Conservation (phyloP, 495 filamentous ascomycete genomes). For the Penicillium waksmanii region DNA sequence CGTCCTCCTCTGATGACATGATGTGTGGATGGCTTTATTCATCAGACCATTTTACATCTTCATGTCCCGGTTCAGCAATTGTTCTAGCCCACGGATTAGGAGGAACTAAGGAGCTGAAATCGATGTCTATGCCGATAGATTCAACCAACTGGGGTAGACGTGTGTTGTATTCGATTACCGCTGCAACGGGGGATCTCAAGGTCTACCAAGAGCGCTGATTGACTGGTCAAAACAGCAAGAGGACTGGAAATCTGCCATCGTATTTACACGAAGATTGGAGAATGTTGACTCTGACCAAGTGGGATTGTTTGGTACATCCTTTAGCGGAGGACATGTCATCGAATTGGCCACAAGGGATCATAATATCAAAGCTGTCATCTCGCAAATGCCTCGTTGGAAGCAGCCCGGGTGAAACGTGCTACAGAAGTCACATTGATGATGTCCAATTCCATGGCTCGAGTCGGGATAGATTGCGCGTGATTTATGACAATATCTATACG, state of each 20-base stretch:
- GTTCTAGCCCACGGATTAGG: slow-evolving; percentile 4
- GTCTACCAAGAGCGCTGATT: background rate
- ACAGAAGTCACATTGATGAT: too few relatives aligned
- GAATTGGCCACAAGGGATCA: background rate
- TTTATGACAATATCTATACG: too few relatives aligned
- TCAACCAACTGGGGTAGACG: slow-evolving; percentile 3
- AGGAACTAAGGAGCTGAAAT: slow-evolving; percentile 5
- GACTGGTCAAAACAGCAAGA: slow-evolving; percentile 5
- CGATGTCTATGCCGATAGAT: background rate
- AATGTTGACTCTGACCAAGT: background rate
- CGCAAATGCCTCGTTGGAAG: too few relatives aligned
- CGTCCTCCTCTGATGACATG: background rate
- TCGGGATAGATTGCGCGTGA: too few relatives aligned
- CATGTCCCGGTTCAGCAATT: background rate
- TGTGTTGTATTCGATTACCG: slow-evolving; percentile 7
- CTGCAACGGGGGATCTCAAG: background rate
- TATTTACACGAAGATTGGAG: background rate
- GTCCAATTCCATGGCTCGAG: too few relatives aligned
- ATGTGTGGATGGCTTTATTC: background rate
- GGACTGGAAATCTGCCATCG: slow-evolving; percentile 9
- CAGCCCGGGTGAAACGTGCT: too few relatives aligned
- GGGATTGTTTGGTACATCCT: background rate
- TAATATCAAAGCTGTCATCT: background rate
- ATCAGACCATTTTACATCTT: background rate
- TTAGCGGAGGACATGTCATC: background rate